A percentile compares a stretch with the other conserved stretches of the same genome.
These are phyloP conservation scores for Symbiodinium pilosum DNA, from an alignment of 73 alveolate species.

Conservation along the genomic window DNA sequence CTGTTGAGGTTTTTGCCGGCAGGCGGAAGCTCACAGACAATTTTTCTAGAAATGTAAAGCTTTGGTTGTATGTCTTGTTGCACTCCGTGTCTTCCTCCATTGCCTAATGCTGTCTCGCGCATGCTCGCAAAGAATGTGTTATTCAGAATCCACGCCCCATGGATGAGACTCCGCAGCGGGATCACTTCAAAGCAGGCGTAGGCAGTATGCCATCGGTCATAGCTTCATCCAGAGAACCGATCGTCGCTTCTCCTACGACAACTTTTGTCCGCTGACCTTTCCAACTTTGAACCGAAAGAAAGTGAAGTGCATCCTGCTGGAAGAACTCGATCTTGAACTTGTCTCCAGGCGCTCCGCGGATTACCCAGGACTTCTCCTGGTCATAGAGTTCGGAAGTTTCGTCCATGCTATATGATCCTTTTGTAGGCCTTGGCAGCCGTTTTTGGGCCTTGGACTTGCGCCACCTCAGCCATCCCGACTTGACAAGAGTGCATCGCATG, in stretches of 20 bases:
- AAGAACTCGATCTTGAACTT: constrained; percentile 93
- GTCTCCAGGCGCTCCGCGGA: constrained; percentile 87
- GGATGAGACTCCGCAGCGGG: too few relatives aligned
- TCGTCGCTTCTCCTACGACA: constrained; percentile 61
- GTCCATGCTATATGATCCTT: too few relatives aligned
- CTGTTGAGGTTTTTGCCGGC: too few relatives aligned
- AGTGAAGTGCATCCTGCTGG: constrained; percentile 29
- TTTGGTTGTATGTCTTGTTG: too few relatives aligned
- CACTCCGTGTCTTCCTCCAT: too few relatives aligned
- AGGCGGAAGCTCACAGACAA: too few relatives aligned
- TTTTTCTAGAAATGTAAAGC: too few relatives aligned
- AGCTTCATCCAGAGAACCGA: constrained; percentile 81
- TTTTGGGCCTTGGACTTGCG: constrained; percentile 85
- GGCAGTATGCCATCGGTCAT: not conserved
- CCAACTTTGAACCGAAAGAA: not conserved
- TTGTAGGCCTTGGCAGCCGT: constrained; percentile 30
- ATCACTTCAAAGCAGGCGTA: too few relatives aligned
- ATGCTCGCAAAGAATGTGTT: too few relatives aligned
- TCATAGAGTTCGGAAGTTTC: too few relatives aligned
- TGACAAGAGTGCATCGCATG: not conserved
- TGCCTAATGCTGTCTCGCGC: too few relatives aligned
- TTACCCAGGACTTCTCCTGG: constrained; percentile 81
- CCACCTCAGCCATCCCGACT: constrained; percentile 13
- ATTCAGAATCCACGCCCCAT: too few relatives aligned
- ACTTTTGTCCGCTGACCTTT: not conserved